Conservation (phyloP, 176 grass and related monocot genomes). For the Raddia guianensis region DNA sequence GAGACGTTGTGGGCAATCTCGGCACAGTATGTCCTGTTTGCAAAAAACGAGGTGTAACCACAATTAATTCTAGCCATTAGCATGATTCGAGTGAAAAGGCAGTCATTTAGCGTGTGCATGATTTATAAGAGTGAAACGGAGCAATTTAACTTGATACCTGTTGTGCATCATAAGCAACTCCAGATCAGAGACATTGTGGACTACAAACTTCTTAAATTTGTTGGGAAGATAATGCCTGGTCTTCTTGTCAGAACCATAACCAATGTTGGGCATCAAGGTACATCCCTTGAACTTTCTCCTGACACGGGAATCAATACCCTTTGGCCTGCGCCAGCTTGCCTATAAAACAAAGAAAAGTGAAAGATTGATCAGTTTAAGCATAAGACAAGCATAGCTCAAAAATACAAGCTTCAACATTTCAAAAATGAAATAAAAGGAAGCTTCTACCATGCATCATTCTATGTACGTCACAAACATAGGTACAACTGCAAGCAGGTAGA, state of each 20-base stretch:
- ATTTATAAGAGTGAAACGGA: too few relatives aligned
- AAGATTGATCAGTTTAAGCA: neutral
- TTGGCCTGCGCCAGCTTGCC: slow-evolving; percentile 85
- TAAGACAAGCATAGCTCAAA: neutral
- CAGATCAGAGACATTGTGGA: slow-evolving; percentile 80
- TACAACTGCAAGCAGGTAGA: neutral
- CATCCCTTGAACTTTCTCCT: slow-evolving; percentile 89
- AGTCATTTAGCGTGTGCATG: neutral
- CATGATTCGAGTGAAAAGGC: neutral
- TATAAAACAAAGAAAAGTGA: slow-evolving; percentile 26
- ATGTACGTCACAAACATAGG: neutral
- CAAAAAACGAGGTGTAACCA: neutral
- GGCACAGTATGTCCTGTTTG: slow-evolving; percentile 72
- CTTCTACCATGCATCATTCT: neutral
- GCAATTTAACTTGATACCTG: slow-evolving; percentile 42
- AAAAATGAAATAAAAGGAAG: neutral
- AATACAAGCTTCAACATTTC: slow-evolving; percentile 7
- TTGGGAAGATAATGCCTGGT: slow-evolving; percentile 90
- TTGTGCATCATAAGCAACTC: slow-evolving; percentile 95
- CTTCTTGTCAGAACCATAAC: slow-evolving; percentile 78
- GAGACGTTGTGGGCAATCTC: slow-evolving; percentile 81
- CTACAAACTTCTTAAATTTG: slow-evolving; percentile 85
- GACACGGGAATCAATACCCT: slow-evolving; percentile 91
- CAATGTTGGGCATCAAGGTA: slow-evolving; percentile 92
- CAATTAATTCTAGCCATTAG: neutral